phyloP scores from a whole-genome alignment of 768 basidiomycete genomes.

The Glaciozyma antarctica region DNA sequence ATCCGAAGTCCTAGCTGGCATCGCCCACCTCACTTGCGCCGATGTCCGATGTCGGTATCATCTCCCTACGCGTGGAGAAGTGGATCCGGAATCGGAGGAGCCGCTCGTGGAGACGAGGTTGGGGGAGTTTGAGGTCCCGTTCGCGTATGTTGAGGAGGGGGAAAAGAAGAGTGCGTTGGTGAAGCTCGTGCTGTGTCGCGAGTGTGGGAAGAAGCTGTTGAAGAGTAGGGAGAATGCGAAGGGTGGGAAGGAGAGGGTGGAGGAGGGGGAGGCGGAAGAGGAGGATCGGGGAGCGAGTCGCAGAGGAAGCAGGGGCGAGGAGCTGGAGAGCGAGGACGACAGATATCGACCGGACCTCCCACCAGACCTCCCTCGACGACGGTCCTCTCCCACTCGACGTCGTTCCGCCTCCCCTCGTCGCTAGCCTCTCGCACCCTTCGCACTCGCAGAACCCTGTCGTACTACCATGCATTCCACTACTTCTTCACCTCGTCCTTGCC shows the following conservation, averaged over 20 bases:
- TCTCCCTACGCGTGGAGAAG: constrained; percentile 33
- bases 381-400: background rate
- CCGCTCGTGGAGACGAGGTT: constrained; percentile 37
- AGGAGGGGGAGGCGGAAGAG: background rate
- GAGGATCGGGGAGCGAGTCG: background rate
- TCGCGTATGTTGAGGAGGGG: constrained; percentile 73
- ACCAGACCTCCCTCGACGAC: constrained; percentile 4
- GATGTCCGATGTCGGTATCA: constrained; percentile 76
- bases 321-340: constrained; percentile 6
- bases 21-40: constrained; percentile 78
- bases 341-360: constrained; percentile 5
- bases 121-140: constrained; percentile 77
- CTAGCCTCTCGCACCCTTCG: too few relatives aligned
- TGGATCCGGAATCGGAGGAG: constrained; percentile 5
- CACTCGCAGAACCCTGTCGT: too few relatives aligned
- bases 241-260: constrained; percentile 13
- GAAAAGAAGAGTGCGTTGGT: constrained; percentile 69
- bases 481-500: constrained; percentile 3
- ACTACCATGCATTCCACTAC: background rate
- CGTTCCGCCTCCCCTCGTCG: background rate
- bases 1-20: constrained; percentile 71
- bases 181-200: constrained; percentile 74
- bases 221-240: constrained; percentile 68
- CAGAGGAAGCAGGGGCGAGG: background rate
- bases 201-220: constrained; percentile 73